Evolutionary conservation across 2,329 filamentous ascomycete genomes (phyloP), one percentile per base, ranked within the genome.

Genomic region (Nigrograna mackinnonii): DNA sequence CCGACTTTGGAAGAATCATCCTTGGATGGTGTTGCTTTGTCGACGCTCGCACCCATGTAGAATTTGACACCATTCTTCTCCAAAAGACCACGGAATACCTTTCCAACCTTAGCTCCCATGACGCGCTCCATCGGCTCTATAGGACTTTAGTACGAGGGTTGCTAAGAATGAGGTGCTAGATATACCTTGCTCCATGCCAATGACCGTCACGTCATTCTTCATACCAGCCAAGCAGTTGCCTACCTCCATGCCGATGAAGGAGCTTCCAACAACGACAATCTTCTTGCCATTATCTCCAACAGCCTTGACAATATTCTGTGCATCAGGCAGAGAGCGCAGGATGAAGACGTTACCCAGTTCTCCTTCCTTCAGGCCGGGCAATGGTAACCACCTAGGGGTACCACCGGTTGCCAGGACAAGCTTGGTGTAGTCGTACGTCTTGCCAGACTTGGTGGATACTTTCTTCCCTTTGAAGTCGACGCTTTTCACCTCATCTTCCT

Each of bases 171-270:
- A 17, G 4, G 31, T 12, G 16, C 3, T 5, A 19, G 13, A 19
- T 52, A 38, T 52, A 58, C 62, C 56, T 45, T 82, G 83, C 63
- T 96, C 91, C 87, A 91, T 92, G 26, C 94, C 94, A 17, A 99
- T 77, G 30, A 97, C 83, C 6, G 87, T 87, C 13, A 99, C 91
- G 6, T 85, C 74, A 66, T 99, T 95, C 58, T 87, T 86, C 57
- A 86, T 87, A 33, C 80, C 72, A 0, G 87, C 85, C 0, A 95
- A 73, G 39, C 75, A 86, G 50, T 91, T 94, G 47, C 88, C 92
- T n/a, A 95, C 82, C 70, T 99, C 94, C 88, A 99, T 95, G 30
- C 94, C 94, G 62, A 99, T 99, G 70, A 99, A 99, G 1, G 90
- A 95, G 45, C 87, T 92, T 30, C 94, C 94, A 40, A 99, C 78